A percentile compares a stretch with the other conserved stretches of the same genome.
Conservation (phyloP, 805 yeast genomes). For the Candida maesae region DNA sequence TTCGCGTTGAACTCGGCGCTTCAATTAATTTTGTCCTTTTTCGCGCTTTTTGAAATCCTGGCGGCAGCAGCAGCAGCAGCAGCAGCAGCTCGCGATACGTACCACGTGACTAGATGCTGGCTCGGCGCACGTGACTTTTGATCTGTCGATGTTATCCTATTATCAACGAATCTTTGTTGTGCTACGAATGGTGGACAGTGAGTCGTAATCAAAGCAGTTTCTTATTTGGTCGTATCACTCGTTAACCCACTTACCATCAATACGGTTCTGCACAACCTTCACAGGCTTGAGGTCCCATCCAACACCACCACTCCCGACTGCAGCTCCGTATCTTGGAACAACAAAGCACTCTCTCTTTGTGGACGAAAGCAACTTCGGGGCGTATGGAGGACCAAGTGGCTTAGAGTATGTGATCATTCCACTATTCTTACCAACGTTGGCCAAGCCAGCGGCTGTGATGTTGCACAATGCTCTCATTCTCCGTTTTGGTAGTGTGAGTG, state of each 20-base stretch:
- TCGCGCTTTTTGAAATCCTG: no score
- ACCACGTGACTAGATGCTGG: no score
- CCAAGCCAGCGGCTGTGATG: slow-evolving; percentile 66
- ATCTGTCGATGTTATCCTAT: no score
- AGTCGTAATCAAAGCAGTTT: no score
- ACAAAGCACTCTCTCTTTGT: slow-evolving; percentile 84
- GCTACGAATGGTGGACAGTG: no score
- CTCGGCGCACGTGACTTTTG: no score
- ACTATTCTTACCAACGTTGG: slow-evolving; percentile 71
- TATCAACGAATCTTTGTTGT: no score
- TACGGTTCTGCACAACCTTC: slow-evolving; percentile 68
- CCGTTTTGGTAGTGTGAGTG: slow-evolving; percentile 40
- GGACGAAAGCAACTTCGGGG: slow-evolving; percentile 63
- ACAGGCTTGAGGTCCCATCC: slow-evolving; percentile 91
- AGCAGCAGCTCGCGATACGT: no score
- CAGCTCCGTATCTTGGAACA: slow-evolving; percentile 85
- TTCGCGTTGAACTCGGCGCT: slow-evolving; percentile 1
- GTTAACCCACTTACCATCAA: slow-evolving; percentile 62
- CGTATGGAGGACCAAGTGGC: slow-evolving; percentile 88
- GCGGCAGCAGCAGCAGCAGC: no score
- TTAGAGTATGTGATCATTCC: slow-evolving; percentile 80
- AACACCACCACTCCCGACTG: slow-evolving; percentile 74
- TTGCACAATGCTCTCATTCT: slow-evolving; percentile 78
- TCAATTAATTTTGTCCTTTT: slow-evolving; percentile 1
- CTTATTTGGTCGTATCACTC: slow-evolving; percentile 19